phyloP scores from a whole-genome alignment of 805 yeast species.

The Tetrapisispora arboricola region DNA sequence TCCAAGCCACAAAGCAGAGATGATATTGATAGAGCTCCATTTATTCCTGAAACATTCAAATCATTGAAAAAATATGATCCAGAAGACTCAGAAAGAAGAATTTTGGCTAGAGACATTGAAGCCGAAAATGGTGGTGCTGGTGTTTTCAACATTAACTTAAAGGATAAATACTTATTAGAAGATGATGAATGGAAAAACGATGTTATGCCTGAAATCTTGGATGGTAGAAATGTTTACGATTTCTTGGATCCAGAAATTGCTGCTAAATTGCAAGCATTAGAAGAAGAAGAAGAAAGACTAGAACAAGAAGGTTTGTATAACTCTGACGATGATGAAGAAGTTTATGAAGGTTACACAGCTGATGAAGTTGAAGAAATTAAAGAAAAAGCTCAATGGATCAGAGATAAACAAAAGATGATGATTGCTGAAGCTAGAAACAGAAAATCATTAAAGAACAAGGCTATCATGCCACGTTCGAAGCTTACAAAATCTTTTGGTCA shows the following conservation, averaged over 20 bases:
- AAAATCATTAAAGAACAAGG: constrained; percentile 77
- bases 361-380: constrained; percentile 59
- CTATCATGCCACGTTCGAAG: constrained; percentile 86
- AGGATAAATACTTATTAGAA: constrained; percentile 84
- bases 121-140: constrained; percentile 98
- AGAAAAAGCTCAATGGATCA: constrained; percentile 90
- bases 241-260: constrained; percentile 94
- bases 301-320: constrained; percentile 94
- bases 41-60: constrained; percentile 69
- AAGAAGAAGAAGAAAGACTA: constrained; percentile 92
- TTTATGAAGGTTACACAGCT: constrained; percentile 60
- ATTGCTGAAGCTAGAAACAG: constrained; percentile 77
- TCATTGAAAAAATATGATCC: constrained; percentile 56
- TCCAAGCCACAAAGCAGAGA: constrained; percentile 86
- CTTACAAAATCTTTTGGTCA: constrained; percentile 60
- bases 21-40: constrained; percentile 67
- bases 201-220: constrained; percentile 90
- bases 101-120: constrained; percentile 80
- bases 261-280: constrained; percentile 85
- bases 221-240: constrained; percentile 95
- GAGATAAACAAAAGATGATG: constrained; percentile 92
- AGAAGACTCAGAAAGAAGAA: constrained; percentile 73
- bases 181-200: constrained; percentile 98
- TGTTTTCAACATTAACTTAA: constrained; percentile 86
- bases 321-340: constrained; percentile 62